phyloP scores from a whole-genome alignment of 2,329 filamentous ascomycete species.

The Clarireedia homoeocarpa region DNA sequence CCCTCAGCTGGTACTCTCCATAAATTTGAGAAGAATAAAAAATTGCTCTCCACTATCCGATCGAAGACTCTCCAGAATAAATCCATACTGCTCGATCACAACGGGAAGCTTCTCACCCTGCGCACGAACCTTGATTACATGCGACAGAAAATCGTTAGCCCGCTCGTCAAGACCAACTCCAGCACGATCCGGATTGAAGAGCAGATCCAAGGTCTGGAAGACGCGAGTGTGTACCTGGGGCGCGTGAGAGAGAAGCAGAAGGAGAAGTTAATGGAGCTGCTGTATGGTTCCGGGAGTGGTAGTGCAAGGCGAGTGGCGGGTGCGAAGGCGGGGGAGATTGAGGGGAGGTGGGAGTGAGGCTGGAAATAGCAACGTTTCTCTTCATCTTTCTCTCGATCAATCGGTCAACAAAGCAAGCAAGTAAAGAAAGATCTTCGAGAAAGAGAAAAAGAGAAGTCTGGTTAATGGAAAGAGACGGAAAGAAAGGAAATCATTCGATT shows the following conservation, averaged over 20 bases:
- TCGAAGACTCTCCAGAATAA: constrained; percentile 84
- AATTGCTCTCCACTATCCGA: constrained; percentile 69
- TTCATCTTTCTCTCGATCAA: background rate
- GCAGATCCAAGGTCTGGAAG: constrained; percentile 76
- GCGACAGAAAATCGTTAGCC: constrained; percentile 73
- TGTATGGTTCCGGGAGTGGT: constrained; percentile 47
- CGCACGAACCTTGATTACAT: constrained; percentile 84
- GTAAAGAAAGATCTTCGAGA: background rate
- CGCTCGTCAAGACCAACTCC: constrained; percentile 63
- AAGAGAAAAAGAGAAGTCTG: background rate
- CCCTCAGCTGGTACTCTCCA: constrained; percentile 65
- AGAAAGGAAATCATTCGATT: background rate
- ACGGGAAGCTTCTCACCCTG: constrained; percentile 71
- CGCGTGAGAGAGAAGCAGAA: constrained; percentile 73
- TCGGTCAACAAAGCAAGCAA: no score
- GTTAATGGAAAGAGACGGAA: constrained; percentile 1
- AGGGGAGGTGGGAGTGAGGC: constrained; percentile 16
- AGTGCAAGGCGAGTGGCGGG: constrained; percentile 11
- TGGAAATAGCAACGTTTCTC: background rate
- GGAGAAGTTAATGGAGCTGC: constrained; percentile 70
- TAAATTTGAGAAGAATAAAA: constrained; percentile 88
- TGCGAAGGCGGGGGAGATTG: constrained; percentile 12
- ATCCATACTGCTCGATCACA: constrained; percentile 76
- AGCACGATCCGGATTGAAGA: constrained; percentile 72
- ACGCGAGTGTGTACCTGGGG: constrained; percentile 71